Evolutionary conservation across 2,329 filamentous ascomycete genomes (phyloP).

Genomic region (Colletotrichum eleusines): DNA sequence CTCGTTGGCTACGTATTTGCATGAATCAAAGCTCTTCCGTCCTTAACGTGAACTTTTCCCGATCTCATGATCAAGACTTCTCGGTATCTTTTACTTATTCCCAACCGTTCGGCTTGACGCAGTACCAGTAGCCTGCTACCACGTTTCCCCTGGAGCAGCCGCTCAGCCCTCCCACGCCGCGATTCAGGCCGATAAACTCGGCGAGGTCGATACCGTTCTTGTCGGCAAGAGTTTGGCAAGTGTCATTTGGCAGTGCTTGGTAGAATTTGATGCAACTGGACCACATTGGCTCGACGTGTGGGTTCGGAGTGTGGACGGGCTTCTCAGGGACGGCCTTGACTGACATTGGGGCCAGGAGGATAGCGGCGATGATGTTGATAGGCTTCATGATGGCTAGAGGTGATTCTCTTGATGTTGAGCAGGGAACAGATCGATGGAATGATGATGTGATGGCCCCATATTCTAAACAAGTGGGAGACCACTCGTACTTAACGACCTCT

Average conservation of each 20-base stretch:
- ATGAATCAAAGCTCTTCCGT: background rate
- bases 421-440: background rate
- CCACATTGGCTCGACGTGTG: slow-evolving; percentile 13
- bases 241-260: slow-evolving; percentile 19
- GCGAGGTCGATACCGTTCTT: slow-evolving; percentile 46
- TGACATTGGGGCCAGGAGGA: background rate
- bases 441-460: background rate
- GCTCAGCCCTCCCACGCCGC: slow-evolving; percentile 33
- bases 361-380: background rate
- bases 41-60: background rate
- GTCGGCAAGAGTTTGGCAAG: slow-evolving; percentile 44
- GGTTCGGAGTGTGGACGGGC: background rate
- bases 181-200: slow-evolving; percentile 45
- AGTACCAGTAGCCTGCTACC: slow-evolving; percentile 42
- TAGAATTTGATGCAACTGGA: slow-evolving; percentile 23
- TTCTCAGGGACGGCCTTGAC: background rate
- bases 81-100: background rate
- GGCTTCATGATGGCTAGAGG: slow-evolving; percentile 8
- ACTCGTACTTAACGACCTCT: background rate
- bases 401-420: background rate
- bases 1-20: background rate
- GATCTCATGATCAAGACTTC: background rate
- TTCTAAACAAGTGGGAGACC: background rate
- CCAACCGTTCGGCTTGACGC: slow-evolving; percentile 40
- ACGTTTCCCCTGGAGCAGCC: slow-evolving; percentile 27